A percentile compares a stretch with the other conserved stretches of the same genome.
Evolutionary conservation across 192 early-diverging fungal species (phyloP).

Genomic region (Piromyces finnis): DNA sequence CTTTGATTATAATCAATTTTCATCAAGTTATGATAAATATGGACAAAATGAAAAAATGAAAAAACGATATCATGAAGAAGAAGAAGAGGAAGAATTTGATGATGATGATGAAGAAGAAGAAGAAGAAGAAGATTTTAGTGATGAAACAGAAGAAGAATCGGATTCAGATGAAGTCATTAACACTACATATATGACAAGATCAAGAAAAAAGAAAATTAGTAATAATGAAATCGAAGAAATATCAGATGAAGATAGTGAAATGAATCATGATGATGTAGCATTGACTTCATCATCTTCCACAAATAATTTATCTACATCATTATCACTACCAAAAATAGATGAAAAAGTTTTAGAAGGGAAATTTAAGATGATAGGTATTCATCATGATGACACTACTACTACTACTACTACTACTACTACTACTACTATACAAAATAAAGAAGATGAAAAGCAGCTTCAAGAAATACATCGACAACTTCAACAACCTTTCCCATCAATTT

Average conservation of each 20-base stretch:
- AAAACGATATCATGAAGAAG: too few relatives aligned
- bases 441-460: neutral
- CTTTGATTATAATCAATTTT: neutral
- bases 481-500: neutral
- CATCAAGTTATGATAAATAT: neutral
- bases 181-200: too few relatives aligned
- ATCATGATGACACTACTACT: too few relatives aligned
- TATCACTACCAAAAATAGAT: too few relatives aligned
- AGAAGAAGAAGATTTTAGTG: neutral
- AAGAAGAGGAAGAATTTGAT: too few relatives aligned
- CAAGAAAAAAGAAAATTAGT: neutral
- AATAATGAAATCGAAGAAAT: neutral
- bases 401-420: too few relatives aligned
- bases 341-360: too few relatives aligned
- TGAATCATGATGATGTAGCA: too few relatives aligned
- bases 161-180: neutral
- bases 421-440: too few relatives aligned
- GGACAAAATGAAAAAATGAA: neutral
- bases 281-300: too few relatives aligned
- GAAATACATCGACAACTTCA: neutral
- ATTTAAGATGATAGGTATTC: too few relatives aligned
- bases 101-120: neutral
- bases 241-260: neutral
- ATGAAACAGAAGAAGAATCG: neutral
- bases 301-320: too few relatives aligned